Percentiles rank a stretch among this genome's conserved stretches.
Conservation (phyloP, 306 rosid species). For the Fagus crenata region DNA sequence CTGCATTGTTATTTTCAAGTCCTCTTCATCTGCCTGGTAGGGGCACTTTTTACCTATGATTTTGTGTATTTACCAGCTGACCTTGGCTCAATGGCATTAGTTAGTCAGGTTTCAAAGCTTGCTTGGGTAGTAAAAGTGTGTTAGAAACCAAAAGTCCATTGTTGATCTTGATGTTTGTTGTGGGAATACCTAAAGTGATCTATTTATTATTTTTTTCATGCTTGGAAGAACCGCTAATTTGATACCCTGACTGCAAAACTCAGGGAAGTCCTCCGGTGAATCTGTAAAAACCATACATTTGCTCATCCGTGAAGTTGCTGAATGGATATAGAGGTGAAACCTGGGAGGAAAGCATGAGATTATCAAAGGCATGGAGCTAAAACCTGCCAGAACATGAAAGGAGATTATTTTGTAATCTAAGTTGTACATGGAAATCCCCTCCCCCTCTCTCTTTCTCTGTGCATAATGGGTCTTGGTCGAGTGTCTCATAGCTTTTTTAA, state of each 20-base stretch:
- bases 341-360: slow-evolving; percentile 14
- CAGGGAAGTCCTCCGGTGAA: slow-evolving; percentile 89
- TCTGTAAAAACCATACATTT: slow-evolving; percentile 49
- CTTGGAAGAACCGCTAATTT: slow-evolving; percentile 25
- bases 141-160: neutral
- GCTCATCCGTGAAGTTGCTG: slow-evolving; percentile 18
- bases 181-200: neutral
- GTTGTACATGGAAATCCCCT: slow-evolving; percentile 26
- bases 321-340: slow-evolving; percentile 27
- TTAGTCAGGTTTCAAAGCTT: neutral
- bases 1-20: neutral
- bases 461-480: slow-evolving; percentile 30
- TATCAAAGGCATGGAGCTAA: neutral
- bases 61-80: neutral
- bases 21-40: slow-evolving; percentile 12
- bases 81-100: neutral
- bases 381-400: neutral
- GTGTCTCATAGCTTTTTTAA: slow-evolving; percentile 24
- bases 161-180: slow-evolving; percentile 2
- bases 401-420: neutral
- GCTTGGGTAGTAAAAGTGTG: neutral
- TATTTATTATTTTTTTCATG: neutral
- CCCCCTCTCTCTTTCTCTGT: slow-evolving; percentile 14
- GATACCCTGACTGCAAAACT: slow-evolving; percentile 15
- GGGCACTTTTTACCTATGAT: neutral